Percentiles rank a stretch among this genome's conserved stretches.
These are phyloP conservation scores for Linaria vulgaris DNA, from an alignment of 257 asterid genomes.

Conservation along the genomic window DNA sequence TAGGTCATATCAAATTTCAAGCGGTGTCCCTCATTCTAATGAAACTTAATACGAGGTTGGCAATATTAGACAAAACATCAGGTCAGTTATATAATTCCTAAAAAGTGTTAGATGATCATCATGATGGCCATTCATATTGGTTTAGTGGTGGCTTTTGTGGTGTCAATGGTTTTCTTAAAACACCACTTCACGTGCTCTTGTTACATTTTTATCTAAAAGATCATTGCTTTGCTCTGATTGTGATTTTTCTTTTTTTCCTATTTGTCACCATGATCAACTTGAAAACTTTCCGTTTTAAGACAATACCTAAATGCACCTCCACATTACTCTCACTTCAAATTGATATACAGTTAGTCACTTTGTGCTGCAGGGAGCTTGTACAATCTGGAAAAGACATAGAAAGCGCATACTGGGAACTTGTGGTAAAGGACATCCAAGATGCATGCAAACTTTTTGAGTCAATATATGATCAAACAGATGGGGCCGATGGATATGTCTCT, in stretches of 20 bases:
- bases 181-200: conserved; percentile 14
- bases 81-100: no score
- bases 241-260: not conserved
- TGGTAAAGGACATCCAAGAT: conserved; percentile 97
- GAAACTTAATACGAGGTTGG: no score
- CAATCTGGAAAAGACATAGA: conserved; percentile 89
- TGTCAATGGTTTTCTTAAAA: conserved; percentile 6
- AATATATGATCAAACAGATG: conserved; percentile 84
- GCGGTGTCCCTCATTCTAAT: no score
- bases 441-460: conserved; percentile 97
- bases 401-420: conserved; percentile 97
- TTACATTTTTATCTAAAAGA: not conserved
- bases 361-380: conserved; percentile 76
- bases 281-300: conserved; percentile 6
- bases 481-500: conserved; percentile 96
- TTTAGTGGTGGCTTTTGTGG: conserved; percentile 1
- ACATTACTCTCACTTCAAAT: conserved; percentile 4
- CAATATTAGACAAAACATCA: no score
- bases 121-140: not conserved
- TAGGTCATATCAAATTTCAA: no score
- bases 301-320: not conserved
- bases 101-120: conserved; percentile 2
- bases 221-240: not conserved
- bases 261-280: conserved; percentile 11
- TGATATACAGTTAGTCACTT: not conserved